A percentile compares a stretch with the other conserved stretches of the same genome.
These are phyloP conservation scores for Globisporangium megalacanthum DNA, from an alignment of 352 stramenopile genomes.

Conservation along the genomic window DNA sequence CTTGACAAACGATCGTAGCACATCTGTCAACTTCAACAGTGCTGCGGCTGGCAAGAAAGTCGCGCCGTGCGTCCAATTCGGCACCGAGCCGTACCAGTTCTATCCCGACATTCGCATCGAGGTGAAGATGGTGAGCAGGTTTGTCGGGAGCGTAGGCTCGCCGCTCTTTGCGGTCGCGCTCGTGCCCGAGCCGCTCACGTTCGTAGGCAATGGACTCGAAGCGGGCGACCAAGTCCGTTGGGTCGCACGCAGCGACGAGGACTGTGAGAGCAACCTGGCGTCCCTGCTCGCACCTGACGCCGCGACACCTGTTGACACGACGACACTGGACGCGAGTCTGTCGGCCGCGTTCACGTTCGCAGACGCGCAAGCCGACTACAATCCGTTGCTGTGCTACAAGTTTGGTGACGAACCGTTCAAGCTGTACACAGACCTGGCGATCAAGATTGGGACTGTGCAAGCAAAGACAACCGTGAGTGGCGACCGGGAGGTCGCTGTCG, in stretches of 20 bases:
- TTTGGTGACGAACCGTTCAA: slow-evolving; percentile 55
- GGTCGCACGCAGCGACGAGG: slow-evolving; percentile 39
- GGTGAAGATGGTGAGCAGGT: slow-evolving; percentile 50
- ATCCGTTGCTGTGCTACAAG: slow-evolving; percentile 56
- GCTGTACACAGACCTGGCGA: slow-evolving; percentile 37
- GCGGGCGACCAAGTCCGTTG: slow-evolving; percentile 47
- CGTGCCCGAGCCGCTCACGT: slow-evolving; percentile 54
- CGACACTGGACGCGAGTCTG: slow-evolving; percentile 21
- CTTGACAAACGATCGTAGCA: slow-evolving; percentile 16
- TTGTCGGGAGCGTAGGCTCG: slow-evolving; percentile 34
- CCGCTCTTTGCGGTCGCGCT: slow-evolving; percentile 43
- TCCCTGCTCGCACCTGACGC: slow-evolving; percentile 25
- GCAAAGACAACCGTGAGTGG: slow-evolving; percentile 28
- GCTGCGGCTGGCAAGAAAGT: slow-evolving; percentile 29
- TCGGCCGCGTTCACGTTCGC: slow-evolving; percentile 50
- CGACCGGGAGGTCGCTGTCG: slow-evolving; percentile 46
- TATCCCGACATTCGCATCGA: slow-evolving; percentile 38
- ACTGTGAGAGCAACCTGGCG: slow-evolving; percentile 49
- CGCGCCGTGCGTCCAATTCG: slow-evolving; percentile 57
- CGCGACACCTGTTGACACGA: slow-evolving; percentile 27
- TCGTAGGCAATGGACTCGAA: slow-evolving; percentile 38
- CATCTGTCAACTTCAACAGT: slow-evolving; percentile 32
- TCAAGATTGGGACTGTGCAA: slow-evolving; percentile 48
- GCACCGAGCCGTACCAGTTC: slow-evolving; percentile 47
- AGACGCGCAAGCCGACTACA: slow-evolving; percentile 35